phyloP scores from a whole-genome alignment of 805 yeast species.

The Lachancea thermotolerans region DNA sequence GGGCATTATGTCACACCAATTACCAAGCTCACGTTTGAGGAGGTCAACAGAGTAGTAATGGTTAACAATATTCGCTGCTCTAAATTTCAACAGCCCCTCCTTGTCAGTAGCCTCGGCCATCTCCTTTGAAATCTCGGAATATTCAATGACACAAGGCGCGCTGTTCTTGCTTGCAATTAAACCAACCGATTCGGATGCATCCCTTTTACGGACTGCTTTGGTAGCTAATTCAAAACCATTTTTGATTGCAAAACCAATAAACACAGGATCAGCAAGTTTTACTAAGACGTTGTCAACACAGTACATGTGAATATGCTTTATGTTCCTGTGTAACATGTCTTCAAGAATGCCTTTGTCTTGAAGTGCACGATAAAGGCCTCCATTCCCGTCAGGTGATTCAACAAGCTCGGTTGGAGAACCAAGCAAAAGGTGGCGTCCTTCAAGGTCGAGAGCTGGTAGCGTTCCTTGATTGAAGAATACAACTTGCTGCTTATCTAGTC shows the following conservation, averaged over 20 bases:
- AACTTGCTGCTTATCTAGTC: slow-evolving; percentile 53
- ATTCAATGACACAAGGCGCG: slow-evolving; percentile 87
- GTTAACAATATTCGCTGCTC: slow-evolving; percentile 97
- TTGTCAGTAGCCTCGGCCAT: slow-evolving; percentile 62
- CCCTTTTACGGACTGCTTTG: slow-evolving; percentile 89
- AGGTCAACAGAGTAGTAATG: slow-evolving; percentile 88
- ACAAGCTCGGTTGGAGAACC: slow-evolving; percentile 50
- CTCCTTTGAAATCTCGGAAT: slow-evolving; percentile 78
- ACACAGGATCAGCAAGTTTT: slow-evolving; percentile 84
- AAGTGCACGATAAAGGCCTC: slow-evolving; percentile 89
- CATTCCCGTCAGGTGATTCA: slow-evolving; percentile 96
- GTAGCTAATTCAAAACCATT: slow-evolving; percentile 73
- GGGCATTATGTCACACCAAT: slow-evolving; percentile 75
- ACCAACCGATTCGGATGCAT: slow-evolving; percentile 85
- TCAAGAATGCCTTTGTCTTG: slow-evolving; percentile 53
- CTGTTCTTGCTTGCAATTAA: slow-evolving; percentile 66
- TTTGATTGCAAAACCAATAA: slow-evolving; percentile 72
- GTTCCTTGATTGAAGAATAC: slow-evolving; percentile 91
- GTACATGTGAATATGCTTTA: slow-evolving; percentile 90
- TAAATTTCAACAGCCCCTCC: slow-evolving; percentile 55
- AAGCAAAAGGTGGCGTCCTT: slow-evolving; percentile 65
- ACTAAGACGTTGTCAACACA: slow-evolving; percentile 94
- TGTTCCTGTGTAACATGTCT: slow-evolving; percentile 60
- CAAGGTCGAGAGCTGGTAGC: slow-evolving; percentile 73
- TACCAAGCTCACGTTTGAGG: slow-evolving; percentile 49